Evolutionary conservation across 169 alveolate genomes (phyloP), one percentile per base, ranked within the genome.

Genomic region (Eimeria tenella): DNA sequence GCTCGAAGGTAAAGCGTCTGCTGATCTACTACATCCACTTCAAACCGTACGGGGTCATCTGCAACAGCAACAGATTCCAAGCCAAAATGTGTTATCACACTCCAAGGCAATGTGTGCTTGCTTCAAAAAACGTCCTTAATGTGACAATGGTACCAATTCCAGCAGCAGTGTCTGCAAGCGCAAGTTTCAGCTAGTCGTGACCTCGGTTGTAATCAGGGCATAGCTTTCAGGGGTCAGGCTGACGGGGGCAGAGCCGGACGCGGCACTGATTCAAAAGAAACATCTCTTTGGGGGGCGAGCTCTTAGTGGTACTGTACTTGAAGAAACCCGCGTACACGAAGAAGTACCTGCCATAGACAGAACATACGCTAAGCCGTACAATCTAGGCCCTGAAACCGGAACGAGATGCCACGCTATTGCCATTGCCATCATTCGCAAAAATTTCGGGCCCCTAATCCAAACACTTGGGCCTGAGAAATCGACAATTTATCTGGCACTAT

Each of bases 21-120:
- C 94, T 89, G 94, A 52, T 89, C 94, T 55, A 89, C 63, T n/a
- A 89, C 94, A 23, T 89, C 94, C 65, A 89, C 94, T 25, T 89
- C 94, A 21, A 89, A 89, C 65, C 94, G 88, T 49, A 89, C 94
- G 5, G 94, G 94, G 81, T 89, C 94, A 58, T 89, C 94, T 89
- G 94, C 15, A 65, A 15, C 31, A 65, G 7, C 8, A 15, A 19
- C 81, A 31, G 42, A 31, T 31, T 31, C 42, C 42, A 31, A 31
- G 2, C 42, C 42, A 31, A 31, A 31, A 31, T 31, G 2, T 31
- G 42, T 31, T 31, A 31, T 2, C 42, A 31, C 42, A 31, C 42
- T 31, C 42, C 42, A 31, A 31, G 42, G 2, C 42, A 31, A 31
- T 31, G 42, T 31, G 42, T 1, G 42, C 42, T 31, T 1, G 42